Evolutionary conservation across 2,329 filamentous ascomycete species (phyloP).

Genomic region (Truncatella angustata): DNA sequence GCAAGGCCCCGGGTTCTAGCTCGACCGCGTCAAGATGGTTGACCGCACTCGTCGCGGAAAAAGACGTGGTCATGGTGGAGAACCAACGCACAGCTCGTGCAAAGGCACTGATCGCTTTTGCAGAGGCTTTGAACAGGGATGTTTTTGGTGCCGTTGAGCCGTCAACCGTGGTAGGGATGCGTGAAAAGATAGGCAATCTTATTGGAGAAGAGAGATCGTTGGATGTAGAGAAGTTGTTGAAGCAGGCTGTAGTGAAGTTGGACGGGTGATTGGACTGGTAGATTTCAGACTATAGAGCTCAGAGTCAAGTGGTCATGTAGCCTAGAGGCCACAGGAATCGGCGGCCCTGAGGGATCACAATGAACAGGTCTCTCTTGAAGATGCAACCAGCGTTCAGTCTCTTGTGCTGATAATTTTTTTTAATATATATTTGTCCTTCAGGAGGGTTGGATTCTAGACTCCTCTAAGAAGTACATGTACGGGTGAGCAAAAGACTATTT

Average conservation of each 20-base stretch:
- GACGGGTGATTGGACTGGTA: not conserved
- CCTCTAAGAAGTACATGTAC: too few relatives aligned
- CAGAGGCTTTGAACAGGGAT: slow-evolving; percentile 40
- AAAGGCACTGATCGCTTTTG: slow-evolving; percentile 41
- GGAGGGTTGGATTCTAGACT: too few relatives aligned
- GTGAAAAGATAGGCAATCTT: slow-evolving; percentile 32
- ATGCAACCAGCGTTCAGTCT: too few relatives aligned
- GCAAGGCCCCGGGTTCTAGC: slow-evolving; percentile 12
- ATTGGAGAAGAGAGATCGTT: slow-evolving; percentile 39
- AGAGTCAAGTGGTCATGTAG: too few relatives aligned
- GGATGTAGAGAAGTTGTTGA: slow-evolving; percentile 44
- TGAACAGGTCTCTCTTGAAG: too few relatives aligned
- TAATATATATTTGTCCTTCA: too few relatives aligned
- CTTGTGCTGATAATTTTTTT: too few relatives aligned
- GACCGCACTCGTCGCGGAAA: slow-evolving; percentile 43
- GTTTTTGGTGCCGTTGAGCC: slow-evolving; percentile 35
- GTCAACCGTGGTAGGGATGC: slow-evolving; percentile 20
- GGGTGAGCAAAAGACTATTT: not conserved
- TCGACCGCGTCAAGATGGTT: slow-evolving; percentile 38
- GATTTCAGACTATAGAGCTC: too few relatives aligned
- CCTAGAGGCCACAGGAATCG: too few relatives aligned
- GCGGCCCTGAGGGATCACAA: too few relatives aligned
- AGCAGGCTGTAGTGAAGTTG: slow-evolving; percentile 32
- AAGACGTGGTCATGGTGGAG: slow-evolving; percentile 48
- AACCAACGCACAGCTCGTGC: slow-evolving; percentile 47